A percentile compares a stretch with the other conserved stretches of the same genome.
Conservation (phyloP, 2,329 filamentous ascomycete genomes). For the Chalaropsis thielavioides region DNA sequence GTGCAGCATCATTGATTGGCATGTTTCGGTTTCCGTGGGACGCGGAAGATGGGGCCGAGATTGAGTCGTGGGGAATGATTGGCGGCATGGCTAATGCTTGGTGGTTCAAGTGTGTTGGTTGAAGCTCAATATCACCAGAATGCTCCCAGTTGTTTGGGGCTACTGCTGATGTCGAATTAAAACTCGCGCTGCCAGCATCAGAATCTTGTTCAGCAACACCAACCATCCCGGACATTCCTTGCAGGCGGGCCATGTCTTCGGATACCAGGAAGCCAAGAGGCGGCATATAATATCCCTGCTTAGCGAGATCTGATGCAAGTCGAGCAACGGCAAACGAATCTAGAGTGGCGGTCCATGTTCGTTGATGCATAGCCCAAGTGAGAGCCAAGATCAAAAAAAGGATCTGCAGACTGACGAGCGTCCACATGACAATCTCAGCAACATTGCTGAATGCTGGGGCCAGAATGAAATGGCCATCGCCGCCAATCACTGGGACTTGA, state of each 20-base stretch:
- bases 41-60: background rate
- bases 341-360: slow-evolving; percentile 14
- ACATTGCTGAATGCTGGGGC: slow-evolving; percentile 6
- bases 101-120: background rate
- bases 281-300: slow-evolving; percentile 9
- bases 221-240: slow-evolving; percentile 11
- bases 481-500: slow-evolving; percentile 16
- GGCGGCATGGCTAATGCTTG: background rate
- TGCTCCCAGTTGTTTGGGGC: background rate
- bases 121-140: background rate
- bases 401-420: slow-evolving; percentile 4
- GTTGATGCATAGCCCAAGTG: slow-evolving; percentile 2
- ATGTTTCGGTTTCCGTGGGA: background rate
- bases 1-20: background rate
- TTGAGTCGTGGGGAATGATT: background rate
- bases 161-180: background rate
- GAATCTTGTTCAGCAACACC: background rate
- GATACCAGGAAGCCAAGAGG: background rate
- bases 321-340: slow-evolving; percentile 15
- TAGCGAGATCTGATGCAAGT: slow-evolving; percentile 7
- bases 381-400: slow-evolving; percentile 4
- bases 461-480: slow-evolving; percentile 12
- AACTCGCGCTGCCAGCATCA: background rate
- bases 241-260: slow-evolving; percentile 6
- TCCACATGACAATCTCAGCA: slow-evolving; percentile 14